Percentiles rank a stretch among this genome's conserved stretches.
phyloP scores from a whole-genome alignment of 352 stramenopile species.

The Phytophthora hybrid region DNA sequence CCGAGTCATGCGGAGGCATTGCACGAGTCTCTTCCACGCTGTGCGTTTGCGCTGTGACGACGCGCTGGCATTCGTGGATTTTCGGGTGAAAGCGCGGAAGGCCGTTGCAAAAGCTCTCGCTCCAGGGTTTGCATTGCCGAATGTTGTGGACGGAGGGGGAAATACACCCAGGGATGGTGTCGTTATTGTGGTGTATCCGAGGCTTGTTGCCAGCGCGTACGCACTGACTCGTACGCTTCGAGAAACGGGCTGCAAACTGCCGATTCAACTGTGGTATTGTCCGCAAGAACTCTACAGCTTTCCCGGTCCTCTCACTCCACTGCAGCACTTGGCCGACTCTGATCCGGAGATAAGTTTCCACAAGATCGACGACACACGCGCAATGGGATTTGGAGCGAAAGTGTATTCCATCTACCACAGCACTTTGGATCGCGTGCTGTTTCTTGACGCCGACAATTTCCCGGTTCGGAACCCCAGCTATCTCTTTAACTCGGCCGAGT shows the following conservation, averaged over 20 bases:
- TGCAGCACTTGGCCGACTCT: slow-evolving; percentile 42
- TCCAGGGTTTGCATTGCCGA: slow-evolving; percentile 28
- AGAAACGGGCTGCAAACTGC: slow-evolving; percentile 43
- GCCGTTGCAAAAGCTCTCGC: slow-evolving; percentile 25
- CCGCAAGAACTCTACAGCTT: slow-evolving; percentile 44
- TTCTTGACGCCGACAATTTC: slow-evolving; percentile 68
- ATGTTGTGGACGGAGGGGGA: background rate
- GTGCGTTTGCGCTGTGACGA: slow-evolving; percentile 46
- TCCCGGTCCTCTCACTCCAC: slow-evolving; percentile 15
- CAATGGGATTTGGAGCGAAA: slow-evolving; percentile 59
- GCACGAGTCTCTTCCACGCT: slow-evolving; percentile 33
- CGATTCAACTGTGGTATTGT: slow-evolving; percentile 68
- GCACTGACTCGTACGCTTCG: slow-evolving; percentile 49
- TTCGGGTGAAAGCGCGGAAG: slow-evolving; percentile 26
- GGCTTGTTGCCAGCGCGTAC: slow-evolving; percentile 50
- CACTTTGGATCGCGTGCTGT: slow-evolving; percentile 52
- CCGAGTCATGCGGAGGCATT: slow-evolving; percentile 41
- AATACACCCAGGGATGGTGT: slow-evolving; percentile 38
- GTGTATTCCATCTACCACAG: slow-evolving; percentile 55
- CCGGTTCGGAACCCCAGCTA: slow-evolving; percentile 55
- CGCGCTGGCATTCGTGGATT: slow-evolving; percentile 47
- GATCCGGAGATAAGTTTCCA: slow-evolving; percentile 25
- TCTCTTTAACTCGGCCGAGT: slow-evolving; percentile 51
- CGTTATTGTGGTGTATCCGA: slow-evolving; percentile 65
- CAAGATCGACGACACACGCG: slow-evolving; percentile 37